Percentiles rank a stretch among this genome's conserved stretches.
Evolutionary conservation across 306 rosid species (phyloP).

Genomic region (Myrica gale): DNA sequence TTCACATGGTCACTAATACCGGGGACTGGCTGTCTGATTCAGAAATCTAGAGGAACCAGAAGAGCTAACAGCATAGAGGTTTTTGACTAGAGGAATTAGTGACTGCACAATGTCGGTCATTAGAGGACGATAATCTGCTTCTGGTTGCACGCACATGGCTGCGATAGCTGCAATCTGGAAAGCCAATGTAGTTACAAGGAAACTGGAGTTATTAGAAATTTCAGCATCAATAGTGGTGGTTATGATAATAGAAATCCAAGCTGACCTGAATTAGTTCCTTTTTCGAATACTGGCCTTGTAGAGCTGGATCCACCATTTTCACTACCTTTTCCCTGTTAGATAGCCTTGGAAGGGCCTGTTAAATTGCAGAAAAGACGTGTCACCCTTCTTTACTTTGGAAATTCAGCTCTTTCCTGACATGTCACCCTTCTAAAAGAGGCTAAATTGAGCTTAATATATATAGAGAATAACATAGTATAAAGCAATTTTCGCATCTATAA

Average conservation of each 20-base stretch:
- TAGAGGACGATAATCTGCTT: constrained; percentile 90
- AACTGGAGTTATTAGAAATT: constrained; percentile 10
- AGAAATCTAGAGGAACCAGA: constrained; percentile 59
- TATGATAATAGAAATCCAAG: not conserved
- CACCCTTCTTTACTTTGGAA: not conserved
- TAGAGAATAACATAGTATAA: not conserved
- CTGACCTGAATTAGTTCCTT: constrained; percentile 90
- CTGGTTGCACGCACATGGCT: constrained; percentile 98
- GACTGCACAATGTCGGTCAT: constrained; percentile 96
- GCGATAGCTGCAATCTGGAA: constrained; percentile 88
- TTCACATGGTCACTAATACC: constrained; percentile 13
- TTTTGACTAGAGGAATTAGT: constrained; percentile 68
- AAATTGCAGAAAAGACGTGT: constrained; percentile 12
- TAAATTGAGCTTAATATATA: not conserved
- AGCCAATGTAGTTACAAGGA: constrained; percentile 3
- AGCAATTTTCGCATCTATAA: not conserved
- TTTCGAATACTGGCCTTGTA: constrained; percentile 71
- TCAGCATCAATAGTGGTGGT: constrained; percentile 10
- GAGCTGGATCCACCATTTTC: constrained; percentile 90
- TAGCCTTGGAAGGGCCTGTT: constrained; percentile 89
- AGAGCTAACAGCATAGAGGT: constrained; percentile 37
- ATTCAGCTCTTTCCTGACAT: no score
- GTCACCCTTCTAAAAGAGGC: not conserved
- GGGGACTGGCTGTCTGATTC: constrained; percentile 46
- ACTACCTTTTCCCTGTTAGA: constrained; percentile 75